A percentile compares a stretch with the other conserved stretches of the same genome.
These are phyloP conservation scores for Calonectria pauciramosa DNA, from an alignment of 2,329 filamentous ascomycete species.

Conservation along the genomic window DNA sequence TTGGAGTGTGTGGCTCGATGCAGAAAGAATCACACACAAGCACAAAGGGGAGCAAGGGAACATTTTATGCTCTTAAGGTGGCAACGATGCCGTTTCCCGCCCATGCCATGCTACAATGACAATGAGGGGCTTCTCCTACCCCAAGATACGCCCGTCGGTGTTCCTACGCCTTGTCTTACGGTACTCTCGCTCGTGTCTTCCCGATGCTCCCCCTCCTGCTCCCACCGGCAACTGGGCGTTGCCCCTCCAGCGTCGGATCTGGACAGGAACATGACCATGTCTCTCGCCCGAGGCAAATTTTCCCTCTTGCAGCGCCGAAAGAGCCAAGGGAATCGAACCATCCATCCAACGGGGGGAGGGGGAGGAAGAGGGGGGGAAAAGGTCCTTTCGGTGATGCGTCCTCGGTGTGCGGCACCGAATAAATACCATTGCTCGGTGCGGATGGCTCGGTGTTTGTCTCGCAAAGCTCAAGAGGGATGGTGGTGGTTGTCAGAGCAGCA, in stretches of 20 bases:
- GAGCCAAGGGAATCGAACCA: constrained; percentile 9
- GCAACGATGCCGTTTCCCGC: constrained; percentile 11
- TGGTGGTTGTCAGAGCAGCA: background rate
- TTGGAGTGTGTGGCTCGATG: constrained; percentile 26
- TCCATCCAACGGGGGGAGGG: background rate
- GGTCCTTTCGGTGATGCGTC: background rate
- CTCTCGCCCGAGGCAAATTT: constrained; percentile 21
- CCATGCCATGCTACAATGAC: constrained; percentile 3
- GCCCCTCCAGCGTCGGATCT: constrained; percentile 3
- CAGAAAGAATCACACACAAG: background rate
- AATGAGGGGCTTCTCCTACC: constrained; percentile 1
- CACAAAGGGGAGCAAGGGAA: constrained; percentile 30
- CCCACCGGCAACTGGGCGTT: background rate
- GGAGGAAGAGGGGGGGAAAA: background rate
- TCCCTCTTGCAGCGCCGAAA: background rate
- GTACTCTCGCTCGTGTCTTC: background rate
- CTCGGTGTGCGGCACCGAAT: constrained; percentile 22
- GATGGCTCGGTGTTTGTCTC: background rate
- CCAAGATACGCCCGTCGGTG: background rate
- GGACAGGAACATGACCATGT: constrained; percentile 5
- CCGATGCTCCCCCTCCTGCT: background rate
- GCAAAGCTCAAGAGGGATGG: background rate
- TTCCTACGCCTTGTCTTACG: constrained; percentile 6
- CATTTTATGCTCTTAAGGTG: constrained; percentile 16
- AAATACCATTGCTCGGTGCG: background rate